Evolutionary conservation across 345 rosid genomes (phyloP), one percentile per base, ranked within the genome.

Genomic region (Rhizophora mangle): DNA sequence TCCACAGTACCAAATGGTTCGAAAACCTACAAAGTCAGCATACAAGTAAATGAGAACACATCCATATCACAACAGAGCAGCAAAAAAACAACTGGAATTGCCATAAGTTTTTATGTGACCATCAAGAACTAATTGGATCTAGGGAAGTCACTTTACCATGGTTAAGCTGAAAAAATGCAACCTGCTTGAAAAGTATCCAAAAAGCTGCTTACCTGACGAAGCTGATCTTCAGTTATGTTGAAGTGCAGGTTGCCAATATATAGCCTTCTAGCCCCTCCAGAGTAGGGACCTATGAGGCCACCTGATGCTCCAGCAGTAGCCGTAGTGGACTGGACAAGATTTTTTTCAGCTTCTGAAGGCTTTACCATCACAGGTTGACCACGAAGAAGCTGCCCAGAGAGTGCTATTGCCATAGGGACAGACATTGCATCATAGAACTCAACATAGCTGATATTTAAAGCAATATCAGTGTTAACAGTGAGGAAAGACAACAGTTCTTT

Each of bases 261-360:
- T 71, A 95, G 81, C 75, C 89, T 89, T 78, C 98, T 85, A 71
- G 90, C 99, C 60, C 92, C 98, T 9, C 92, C 99, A 0, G 95
- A 83, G 71, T 87, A 86, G 36, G 97, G 86, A 59, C 92, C 97
- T 64, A 74, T 72, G 57, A 60, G 69, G 21, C 91, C 91, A 65
- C 87, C 86, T 32, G 89, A 72, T 65, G 76, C 89, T 39, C 63
- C 83, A 80, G 90, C 82, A 15, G 82, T 87, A 72, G 93, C 73
- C 65, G 91, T 58, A 63, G 98, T 90, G 61, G 98, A 86, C 86
- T 95, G 99, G 79, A 87, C 96, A 69, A 95, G 91, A 79, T 95
- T 95, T 82, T 92, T 95, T 79, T 95, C 99, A n/a, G 99, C 99
- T 83, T 95, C 99, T 21, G 97, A 95, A 53, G 99, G 97, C 72